Conservation (phyloP, 192 early-diverging fungal genomes). For the Umbelopsis sp. region DNA sequence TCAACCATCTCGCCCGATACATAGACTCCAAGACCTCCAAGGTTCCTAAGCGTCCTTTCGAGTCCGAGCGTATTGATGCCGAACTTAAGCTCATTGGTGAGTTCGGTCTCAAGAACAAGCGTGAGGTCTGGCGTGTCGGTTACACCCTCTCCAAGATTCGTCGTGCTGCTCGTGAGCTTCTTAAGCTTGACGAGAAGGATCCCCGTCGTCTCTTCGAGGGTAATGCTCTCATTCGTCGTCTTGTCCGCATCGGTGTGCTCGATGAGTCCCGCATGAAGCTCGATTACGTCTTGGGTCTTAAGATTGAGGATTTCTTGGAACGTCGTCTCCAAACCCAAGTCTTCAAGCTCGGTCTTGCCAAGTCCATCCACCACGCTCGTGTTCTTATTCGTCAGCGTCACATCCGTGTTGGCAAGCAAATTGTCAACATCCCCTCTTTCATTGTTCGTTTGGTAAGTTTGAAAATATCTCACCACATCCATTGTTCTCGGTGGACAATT, state of each 20-base stretch:
- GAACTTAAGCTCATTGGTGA: constrained; percentile 95
- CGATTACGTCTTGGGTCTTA: constrained; percentile 98
- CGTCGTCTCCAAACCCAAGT: constrained; percentile 99
- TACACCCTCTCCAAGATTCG: constrained; percentile 98
- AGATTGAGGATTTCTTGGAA: constrained; percentile 99
- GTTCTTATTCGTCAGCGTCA: constrained; percentile 98
- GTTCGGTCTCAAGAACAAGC: constrained; percentile 98
- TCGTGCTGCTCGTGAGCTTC: constrained; percentile 99
- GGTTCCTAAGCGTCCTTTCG: constrained; percentile 96
- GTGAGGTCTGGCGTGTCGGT: constrained; percentile 98
- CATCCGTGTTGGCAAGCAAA: constrained; percentile 98
- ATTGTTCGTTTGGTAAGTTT: constrained; percentile 80
- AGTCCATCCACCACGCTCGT: constrained; percentile 99
- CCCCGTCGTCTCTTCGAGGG: constrained; percentile 98
- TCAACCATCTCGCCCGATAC: neutral
- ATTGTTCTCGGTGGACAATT: neutral
- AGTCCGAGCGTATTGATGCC: constrained; percentile 94
- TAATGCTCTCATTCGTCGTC: constrained; percentile 97
- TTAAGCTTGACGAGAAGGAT: constrained; percentile 95
- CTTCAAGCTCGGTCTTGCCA: constrained; percentile 96
- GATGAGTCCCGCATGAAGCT: constrained; percentile 97
- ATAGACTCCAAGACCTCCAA: constrained; percentile 75
- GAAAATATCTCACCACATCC: no score
- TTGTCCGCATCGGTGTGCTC: constrained; percentile 98
- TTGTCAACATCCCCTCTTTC: constrained; percentile 96